Evolutionary conservation across 345 rosid genomes (phyloP), one percentile per base, ranked within the genome.

Genomic region (Jatropha curcas): DNA sequence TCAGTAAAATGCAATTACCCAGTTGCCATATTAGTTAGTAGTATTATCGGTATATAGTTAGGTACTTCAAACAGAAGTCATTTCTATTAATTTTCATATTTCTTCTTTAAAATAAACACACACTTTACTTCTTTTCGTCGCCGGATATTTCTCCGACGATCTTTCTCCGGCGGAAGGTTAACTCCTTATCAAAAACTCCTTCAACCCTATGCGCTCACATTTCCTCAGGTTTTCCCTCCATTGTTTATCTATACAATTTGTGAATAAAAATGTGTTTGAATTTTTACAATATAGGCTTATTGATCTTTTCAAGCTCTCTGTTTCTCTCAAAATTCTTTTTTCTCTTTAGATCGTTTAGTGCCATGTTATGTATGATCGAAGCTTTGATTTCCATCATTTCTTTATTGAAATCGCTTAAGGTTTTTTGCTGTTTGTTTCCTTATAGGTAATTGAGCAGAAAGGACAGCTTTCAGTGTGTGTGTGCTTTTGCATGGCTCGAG

Each of bases 141-240:
- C 45, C 75, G 35, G 60, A 20, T 33, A 43, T 48, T 52, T 72
- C 51, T 52, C 75, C 60, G 68, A 20, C 68, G 68, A 61, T 50
- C n/a, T n/a, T 13, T 22, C 9, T 31, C 61, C 43, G 61, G 61
- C 75, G 35, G 19, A 62, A 60, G 67, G n/a, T n/a, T 69, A 52
- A 4, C 24, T 10, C 28, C 19, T 17, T 3, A 8, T n/a, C n/a
- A n/a, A 16, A 4, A 50, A 51, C 39, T 20, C 13, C 25, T 20
- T n/a, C 2, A n/a, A n/a, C n/a, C 56, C 4, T 4, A 28, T 7
- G 39, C 41, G 1, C 46, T n/a, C n/a, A n/a, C 37, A 31, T 16
- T 46, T 66, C 51, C 17, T n/a, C 9, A 3, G 28, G 28, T 66
- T 30, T 7, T 48, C 12, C 1, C 20, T 34, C 1, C 25, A 3